Evolutionary conservation across 169 alveolate genomes (phyloP).

Genomic region (Babesia ovata): DNA sequence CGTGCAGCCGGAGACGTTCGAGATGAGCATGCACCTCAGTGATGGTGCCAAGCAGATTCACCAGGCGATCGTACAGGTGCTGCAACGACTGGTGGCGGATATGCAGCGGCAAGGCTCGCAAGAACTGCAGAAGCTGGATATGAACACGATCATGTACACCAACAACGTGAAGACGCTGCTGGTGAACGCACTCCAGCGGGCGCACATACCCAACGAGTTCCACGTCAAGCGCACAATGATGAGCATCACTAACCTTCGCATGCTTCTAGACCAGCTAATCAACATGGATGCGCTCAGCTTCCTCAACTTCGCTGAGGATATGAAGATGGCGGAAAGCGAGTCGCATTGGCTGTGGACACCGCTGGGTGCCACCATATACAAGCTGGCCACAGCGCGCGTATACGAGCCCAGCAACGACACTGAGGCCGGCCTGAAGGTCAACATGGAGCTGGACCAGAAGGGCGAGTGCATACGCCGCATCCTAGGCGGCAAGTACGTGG

Average conservation of each 20-base stretch:
- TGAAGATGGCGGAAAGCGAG: constrained; percentile 41
- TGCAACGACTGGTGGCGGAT: constrained; percentile 43
- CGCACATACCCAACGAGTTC: constrained; percentile 2
- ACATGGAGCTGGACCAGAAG: constrained; percentile 38
- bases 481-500: constrained; percentile 14
- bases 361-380: constrained; percentile 39
- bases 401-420: constrained; percentile 4
- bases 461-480: constrained; percentile 27
- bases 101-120: constrained; percentile 42
- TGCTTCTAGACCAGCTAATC: constrained; percentile 47
- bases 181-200: constrained; percentile 36
- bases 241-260: constrained; percentile 35
- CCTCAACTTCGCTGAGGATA: constrained; percentile 32
- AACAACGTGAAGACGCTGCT: constrained; percentile 18
- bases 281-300: constrained; percentile 61
- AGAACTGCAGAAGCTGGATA: constrained; percentile 39
- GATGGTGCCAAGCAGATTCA: constrained; percentile 39
- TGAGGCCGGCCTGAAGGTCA: constrained; percentile 13
- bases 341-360: constrained; percentile 66
- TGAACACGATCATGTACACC: constrained; percentile 60
- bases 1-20: constrained; percentile 67
- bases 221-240: constrained; percentile 22
- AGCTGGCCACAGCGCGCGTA: constrained; percentile 40
- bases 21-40: constrained; percentile 47
- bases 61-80: constrained; percentile 44